A percentile compares a stretch with the other conserved stretches of the same genome.
phyloP scores from a whole-genome alignment of 1,139 yeast genomes.

The Geotrichum europaeum region DNA sequence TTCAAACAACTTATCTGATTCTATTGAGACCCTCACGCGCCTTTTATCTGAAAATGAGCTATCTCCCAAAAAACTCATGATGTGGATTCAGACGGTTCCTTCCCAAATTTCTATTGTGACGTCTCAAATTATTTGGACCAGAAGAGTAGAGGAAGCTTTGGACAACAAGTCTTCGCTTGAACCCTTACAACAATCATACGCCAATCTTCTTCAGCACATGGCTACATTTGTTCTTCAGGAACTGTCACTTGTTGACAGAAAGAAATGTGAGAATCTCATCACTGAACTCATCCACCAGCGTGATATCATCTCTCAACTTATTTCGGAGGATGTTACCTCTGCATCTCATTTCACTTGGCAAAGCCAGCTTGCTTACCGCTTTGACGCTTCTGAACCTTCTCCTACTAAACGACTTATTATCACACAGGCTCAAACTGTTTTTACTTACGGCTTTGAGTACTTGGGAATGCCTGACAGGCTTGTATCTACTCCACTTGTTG shows the following conservation, averaged over 20 bases:
- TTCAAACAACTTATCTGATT: slow-evolving; percentile 33
- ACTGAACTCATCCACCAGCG: slow-evolving; percentile 64
- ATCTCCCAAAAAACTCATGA: slow-evolving; percentile 20
- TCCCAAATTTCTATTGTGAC: slow-evolving; percentile 56
- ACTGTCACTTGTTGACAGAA: slow-evolving; percentile 36
- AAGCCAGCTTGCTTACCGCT: slow-evolving; percentile 49
- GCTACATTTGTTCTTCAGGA: slow-evolving; percentile 35
- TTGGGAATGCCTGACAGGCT: slow-evolving; percentile 69
- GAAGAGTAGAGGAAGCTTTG: slow-evolving; percentile 36
- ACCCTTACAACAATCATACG: slow-evolving; percentile 17
- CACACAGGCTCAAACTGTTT: slow-evolving; percentile 47
- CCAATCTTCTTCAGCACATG: slow-evolving; percentile 27
- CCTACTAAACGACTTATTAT: slow-evolving; percentile 40
- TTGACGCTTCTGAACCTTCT: slow-evolving; percentile 31
- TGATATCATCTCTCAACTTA: slow-evolving; percentile 38
- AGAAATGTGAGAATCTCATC: slow-evolving; percentile 52
- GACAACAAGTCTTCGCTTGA: slow-evolving; percentile 10
- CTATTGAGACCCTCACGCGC: slow-evolving; percentile 27
- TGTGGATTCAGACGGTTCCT: slow-evolving; percentile 42
- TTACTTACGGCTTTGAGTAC: slow-evolving; percentile 75
- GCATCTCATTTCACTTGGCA: slow-evolving; percentile 43
- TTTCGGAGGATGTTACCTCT: slow-evolving; percentile 18
- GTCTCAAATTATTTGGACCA: slow-evolving; percentile 56
- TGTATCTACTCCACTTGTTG: slow-evolving; percentile 71
- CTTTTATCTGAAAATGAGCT: slow-evolving; percentile 19